A percentile compares a stretch with the other conserved stretches of the same genome.
Conservation (phyloP, 495 filamentous ascomycete genomes). For the Viridothelium virens region DNA sequence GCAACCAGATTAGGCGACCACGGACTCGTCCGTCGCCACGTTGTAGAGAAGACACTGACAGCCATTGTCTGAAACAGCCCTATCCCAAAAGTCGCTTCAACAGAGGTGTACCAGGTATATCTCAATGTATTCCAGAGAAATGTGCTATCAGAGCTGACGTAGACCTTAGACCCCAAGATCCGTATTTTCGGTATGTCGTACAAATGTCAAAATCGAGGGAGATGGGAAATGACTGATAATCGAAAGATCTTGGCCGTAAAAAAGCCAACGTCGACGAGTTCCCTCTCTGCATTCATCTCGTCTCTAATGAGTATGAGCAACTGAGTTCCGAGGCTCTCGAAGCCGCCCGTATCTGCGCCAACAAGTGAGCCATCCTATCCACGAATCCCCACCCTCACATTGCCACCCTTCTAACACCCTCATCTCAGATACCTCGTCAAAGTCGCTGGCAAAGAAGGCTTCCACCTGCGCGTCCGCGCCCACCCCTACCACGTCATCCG, state of each 20-base stretch:
- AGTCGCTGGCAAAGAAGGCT: constrained; percentile 93
- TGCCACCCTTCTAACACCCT: constrained; percentile 3
- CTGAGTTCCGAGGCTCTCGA: constrained; percentile 97
- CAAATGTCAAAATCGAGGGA: too few species aligned
- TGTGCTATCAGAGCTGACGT: too few species aligned
- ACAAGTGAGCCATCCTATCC: constrained; percentile 60
- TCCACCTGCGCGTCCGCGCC: constrained; percentile 96
- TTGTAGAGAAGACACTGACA: constrained; percentile 29
- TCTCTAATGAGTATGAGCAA: constrained; percentile 99
- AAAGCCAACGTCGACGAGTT: constrained; percentile 97
- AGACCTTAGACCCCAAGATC: constrained; percentile 73
- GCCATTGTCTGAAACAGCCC: constrained; percentile 49
- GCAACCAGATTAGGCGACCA: not conserved
- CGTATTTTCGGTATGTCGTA: constrained; percentile 63
- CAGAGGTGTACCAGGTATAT: constrained; percentile 77
- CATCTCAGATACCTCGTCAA: constrained; percentile 78
- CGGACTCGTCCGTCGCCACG: constrained; percentile 4
- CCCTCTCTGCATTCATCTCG: constrained; percentile 93
- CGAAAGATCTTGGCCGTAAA: constrained; percentile 86
- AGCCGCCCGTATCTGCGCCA: constrained; percentile 98
- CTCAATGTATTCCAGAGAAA: too few species aligned
- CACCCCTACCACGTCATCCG: constrained; percentile 99
- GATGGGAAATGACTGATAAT: not conserved
- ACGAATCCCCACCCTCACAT: not conserved
- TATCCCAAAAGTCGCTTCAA: constrained; percentile 99